Evolutionary conservation across 2,329 filamentous ascomycete species (phyloP).

Genomic region (Amauroascus verrucosus): DNA sequence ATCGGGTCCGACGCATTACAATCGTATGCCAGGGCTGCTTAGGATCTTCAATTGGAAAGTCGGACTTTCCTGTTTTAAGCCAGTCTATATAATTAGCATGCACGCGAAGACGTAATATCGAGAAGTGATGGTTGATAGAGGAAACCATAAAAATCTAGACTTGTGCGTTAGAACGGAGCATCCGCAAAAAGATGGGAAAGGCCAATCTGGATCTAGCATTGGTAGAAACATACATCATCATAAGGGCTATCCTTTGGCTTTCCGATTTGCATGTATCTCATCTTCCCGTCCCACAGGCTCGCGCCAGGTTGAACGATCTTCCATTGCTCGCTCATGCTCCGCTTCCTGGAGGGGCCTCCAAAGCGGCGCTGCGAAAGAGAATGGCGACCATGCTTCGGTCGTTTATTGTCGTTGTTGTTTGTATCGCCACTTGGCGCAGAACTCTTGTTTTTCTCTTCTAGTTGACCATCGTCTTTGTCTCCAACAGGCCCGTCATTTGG

Average conservation of each 20-base stretch:
- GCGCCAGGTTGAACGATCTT: constrained; percentile 42
- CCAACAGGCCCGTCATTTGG: constrained; percentile 14
- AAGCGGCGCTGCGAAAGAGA: constrained; percentile 26
- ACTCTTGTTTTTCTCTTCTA: constrained; percentile 20
- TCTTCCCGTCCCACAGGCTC: constrained; percentile 47
- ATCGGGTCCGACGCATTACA: constrained; percentile 45
- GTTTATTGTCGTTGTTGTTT: constrained; percentile 28
- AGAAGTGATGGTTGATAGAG: constrained; percentile 52
- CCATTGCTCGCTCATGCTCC: constrained; percentile 44
- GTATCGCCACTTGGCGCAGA: constrained; percentile 20
- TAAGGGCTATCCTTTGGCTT: constrained; percentile 39
- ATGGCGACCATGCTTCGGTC: constrained; percentile 29
- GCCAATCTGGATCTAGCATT: not conserved
- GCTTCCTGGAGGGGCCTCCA: constrained; percentile 29
- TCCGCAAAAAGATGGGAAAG: not conserved
- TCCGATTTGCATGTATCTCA: constrained; percentile 48
- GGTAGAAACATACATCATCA: constrained; percentile 42
- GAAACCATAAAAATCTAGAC: constrained; percentile 52
- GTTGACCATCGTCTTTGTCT: constrained; percentile 22
- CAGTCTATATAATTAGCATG: constrained; percentile 48
- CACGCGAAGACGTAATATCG: constrained; percentile 48
- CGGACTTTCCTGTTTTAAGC: constrained; percentile 33
- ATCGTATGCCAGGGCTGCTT: constrained; percentile 43
- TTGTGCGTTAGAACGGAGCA: not conserved
- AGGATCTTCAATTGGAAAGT: constrained; percentile 16